phyloP scores from a whole-genome alignment of 2,329 filamentous ascomycete species.

The Akanthomyces lecanii region DNA sequence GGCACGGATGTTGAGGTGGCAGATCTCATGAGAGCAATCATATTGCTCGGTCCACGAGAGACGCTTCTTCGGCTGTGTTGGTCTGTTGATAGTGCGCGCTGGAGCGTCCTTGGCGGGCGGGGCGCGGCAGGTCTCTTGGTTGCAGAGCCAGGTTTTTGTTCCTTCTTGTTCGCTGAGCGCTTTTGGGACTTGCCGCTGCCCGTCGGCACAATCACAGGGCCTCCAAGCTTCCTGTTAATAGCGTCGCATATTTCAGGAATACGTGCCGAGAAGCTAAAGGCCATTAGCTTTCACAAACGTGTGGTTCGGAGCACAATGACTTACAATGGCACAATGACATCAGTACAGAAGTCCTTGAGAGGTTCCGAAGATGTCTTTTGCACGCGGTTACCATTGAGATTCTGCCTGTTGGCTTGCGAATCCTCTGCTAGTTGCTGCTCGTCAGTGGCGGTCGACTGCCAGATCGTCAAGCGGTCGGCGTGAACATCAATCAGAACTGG shows the following conservation, averaged over 20 bases:
- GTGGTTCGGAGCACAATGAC: conserved; percentile 23
- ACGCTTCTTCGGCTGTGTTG: conserved; percentile 49
- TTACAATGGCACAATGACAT: conserved; percentile 77
- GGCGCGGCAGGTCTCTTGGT: conserved; percentile 43
- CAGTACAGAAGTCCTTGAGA: conserved; percentile 71
- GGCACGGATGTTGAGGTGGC: conserved; percentile 59
- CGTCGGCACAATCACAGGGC: conserved; percentile 57
- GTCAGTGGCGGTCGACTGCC: conserved; percentile 70
- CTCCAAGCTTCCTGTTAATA: conserved; percentile 73
- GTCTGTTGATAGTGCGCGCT: conserved; percentile 60
- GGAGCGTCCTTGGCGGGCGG: conserved; percentile 49
- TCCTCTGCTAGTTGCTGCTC: conserved; percentile 49
- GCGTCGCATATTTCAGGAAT: conserved; percentile 66
- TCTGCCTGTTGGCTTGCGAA: conserved; percentile 36
- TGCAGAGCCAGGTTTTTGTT: conserved; percentile 48
- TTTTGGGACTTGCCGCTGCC: conserved; percentile 48
- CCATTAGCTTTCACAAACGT: conserved; percentile 30
- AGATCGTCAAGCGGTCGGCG: conserved; percentile 75
- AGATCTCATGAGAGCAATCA: conserved; percentile 63
- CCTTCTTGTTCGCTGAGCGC: conserved; percentile 37
- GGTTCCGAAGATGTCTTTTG: conserved; percentile 53
- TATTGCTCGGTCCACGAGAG: conserved; percentile 52
- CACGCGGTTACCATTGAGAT: conserved; percentile 33
- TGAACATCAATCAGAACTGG: conserved; percentile 65
- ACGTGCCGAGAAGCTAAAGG: conserved; percentile 63